Base-by-base conservation (phyloP, 2,329 filamentous ascomycete species). In the Ophiosphaerella herpotricha region DNA sequence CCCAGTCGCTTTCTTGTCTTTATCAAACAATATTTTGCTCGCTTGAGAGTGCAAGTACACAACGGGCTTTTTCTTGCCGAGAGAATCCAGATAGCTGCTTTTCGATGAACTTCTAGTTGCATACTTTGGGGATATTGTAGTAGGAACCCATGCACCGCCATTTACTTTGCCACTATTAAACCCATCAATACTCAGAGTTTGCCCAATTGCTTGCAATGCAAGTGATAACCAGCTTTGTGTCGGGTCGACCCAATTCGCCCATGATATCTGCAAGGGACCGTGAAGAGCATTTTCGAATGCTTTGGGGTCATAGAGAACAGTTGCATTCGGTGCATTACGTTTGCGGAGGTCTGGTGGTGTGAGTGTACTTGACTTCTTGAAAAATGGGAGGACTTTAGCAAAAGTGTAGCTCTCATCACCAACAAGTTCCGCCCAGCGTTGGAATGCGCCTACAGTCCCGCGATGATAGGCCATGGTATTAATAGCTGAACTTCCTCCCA, bases 101-200 rank as follows among this genome's bases (percentile, higher is more conserved):
- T 61, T 55, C 1, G 63, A 66, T 7, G 58, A 55, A 35, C 57
- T 59, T 6, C 64, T 50, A 5, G 59, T 67, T 4, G 57, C 52
- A 47, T 62, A 37, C 14, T 40, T 53, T 3, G 57, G 58, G 13
- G 68, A 61, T 43, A 76, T 68, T 0, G 72, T 75, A 0, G 60
- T 64, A 0, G 67, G 43, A 5, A 55, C 47, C 50, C 57, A 66
- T 16, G 55, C 55, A 6, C 51, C 55, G 23, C 66, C 66, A 9
- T 55, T 40, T 8, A 70, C 26, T 12, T 24, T 43, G 5, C 66
- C 66, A 43, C 55, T 63, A 44, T 53, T 66, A 35, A 70, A 55
- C 13, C 61, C 66, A 7, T 26, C 46, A 5, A 38, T 32, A 38
- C 41, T 60, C 26, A 60, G 24, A 8, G 51, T 48, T 14, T 54